These are phyloP conservation scores for Yamadazyma buinensis DNA, from an alignment of 1,139 yeast genomes.

Conservation along the genomic window DNA sequence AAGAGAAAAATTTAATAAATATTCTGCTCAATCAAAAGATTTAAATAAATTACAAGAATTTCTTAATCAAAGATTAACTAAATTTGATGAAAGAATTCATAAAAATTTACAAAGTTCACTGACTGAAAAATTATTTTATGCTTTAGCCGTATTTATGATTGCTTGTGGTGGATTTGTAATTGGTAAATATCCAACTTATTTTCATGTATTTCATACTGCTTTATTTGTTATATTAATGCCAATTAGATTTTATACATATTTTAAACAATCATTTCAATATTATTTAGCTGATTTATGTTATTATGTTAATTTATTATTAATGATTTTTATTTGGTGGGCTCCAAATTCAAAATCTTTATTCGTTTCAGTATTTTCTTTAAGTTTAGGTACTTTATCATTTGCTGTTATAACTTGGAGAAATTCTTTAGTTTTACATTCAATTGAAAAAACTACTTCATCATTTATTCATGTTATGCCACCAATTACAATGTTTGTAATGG, in stretches of 20 bases:
- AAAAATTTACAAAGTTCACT: conserved; percentile 49
- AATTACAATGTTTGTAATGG: conserved; percentile 78
- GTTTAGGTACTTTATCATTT: conserved; percentile 86
- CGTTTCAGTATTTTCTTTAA: conserved; percentile 78
- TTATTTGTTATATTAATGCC: conserved; percentile 71
- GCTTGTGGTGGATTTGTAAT: conserved; percentile 73
- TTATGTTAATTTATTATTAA: conserved; percentile 71
- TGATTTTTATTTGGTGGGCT: conserved; percentile 76
- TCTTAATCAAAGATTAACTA: conserved; percentile 40
- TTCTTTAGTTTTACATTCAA: conserved; percentile 84
- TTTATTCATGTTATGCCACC: conserved; percentile 93
- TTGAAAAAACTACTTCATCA: conserved; percentile 91
- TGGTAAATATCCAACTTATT: conserved; percentile 72
- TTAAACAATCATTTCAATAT: conserved; percentile 75
- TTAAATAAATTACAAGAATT: conserved; percentile 29
- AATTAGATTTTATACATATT: conserved; percentile 77
- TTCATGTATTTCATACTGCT: conserved; percentile 72
- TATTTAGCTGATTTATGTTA: conserved; percentile 92
- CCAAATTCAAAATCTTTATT: conserved; percentile 72
- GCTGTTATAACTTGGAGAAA: conserved; percentile 97
- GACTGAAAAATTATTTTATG: conserved; percentile 80
- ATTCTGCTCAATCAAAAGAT: conserved; percentile 20
- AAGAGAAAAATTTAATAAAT: conserved; percentile 25
- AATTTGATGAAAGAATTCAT: conserved; percentile 56
- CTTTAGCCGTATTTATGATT: conserved; percentile 64